Percentiles rank a stretch among this genome's conserved stretches.
Conservation (phyloP, 257 asterid species). For the Cinchona pubescens region DNA sequence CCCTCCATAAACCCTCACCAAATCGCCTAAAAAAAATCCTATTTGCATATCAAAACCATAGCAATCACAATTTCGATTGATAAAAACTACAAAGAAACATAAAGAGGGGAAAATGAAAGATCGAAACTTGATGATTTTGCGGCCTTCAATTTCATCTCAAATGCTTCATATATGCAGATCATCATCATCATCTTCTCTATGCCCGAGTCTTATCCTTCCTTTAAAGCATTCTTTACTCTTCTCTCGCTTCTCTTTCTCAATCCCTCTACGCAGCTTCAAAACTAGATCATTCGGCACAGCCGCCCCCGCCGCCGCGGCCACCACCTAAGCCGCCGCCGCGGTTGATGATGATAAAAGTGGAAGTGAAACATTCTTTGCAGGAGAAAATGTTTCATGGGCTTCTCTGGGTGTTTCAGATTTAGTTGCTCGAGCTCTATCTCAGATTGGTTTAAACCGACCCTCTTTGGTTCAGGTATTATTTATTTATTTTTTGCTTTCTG, state of each 20-base stretch:
- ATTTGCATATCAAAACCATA: not conserved
- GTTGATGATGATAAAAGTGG: conserved; percentile 28
- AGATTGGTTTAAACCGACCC: conserved; percentile 72
- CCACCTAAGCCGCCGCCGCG: conserved; percentile 18
- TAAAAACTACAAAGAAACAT: not conserved
- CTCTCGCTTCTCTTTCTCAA: conserved; percentile 14
- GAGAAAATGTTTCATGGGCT: conserved; percentile 70
- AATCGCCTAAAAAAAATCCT: not conserved
- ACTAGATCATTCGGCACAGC: conserved; percentile 47
- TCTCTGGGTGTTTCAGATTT: conserved; percentile 75
- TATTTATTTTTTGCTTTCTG: too few species aligned
- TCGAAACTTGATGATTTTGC: conserved; percentile 33
- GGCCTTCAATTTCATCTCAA: conserved; percentile 46
- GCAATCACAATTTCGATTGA: not conserved
- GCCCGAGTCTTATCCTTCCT: conserved; percentile 12
- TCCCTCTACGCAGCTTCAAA: conserved; percentile 25
- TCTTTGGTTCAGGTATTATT: conserved; percentile 92
- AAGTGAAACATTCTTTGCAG: conserved; percentile 72
- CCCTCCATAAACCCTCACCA: conserved; percentile 5
- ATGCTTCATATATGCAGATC: conserved; percentile 40
- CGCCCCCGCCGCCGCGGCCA: conserved; percentile 20
- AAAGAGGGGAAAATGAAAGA: not conserved
- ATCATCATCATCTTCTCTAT: conserved; percentile 27
- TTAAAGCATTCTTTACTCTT: conserved; percentile 15
- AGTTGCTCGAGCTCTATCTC: conserved; percentile 55